Evolutionary conservation across 1,284 basidiomycete genomes (phyloP).

Genomic region (Ceratobasidium theobromae): DNA sequence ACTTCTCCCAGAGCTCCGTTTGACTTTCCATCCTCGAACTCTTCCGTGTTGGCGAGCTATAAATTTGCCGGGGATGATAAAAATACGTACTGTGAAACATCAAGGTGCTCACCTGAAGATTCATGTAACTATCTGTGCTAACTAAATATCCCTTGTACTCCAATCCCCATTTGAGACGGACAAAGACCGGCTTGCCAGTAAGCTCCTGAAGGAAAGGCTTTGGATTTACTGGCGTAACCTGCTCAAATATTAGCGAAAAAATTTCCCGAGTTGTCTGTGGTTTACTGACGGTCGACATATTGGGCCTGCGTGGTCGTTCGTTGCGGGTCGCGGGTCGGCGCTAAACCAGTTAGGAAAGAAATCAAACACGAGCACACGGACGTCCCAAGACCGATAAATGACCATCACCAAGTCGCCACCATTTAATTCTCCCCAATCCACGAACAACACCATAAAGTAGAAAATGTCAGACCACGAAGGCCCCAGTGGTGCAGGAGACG

Average conservation of each 20-base stretch:
- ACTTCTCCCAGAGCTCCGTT: constrained; percentile 97
- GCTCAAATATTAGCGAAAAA: not conserved
- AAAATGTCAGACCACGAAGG: constrained; percentile 86
- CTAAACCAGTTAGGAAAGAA: not conserved
- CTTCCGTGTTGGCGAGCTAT: constrained; percentile 96
- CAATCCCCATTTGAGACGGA: constrained; percentile 97
- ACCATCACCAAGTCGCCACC: constrained; percentile 20
- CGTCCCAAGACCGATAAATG: constrained; percentile 22
- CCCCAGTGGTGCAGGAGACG: constrained; percentile 68
- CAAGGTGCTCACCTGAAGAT: constrained; percentile 76
- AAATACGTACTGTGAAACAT: not conserved
- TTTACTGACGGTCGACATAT: constrained; percentile 23
- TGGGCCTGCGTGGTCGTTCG: constrained; percentile 16
- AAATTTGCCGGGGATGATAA: not conserved
- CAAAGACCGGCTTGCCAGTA: constrained; percentile 94
- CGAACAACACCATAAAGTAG: constrained; percentile 8
- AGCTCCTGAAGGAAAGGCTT: constrained; percentile 99
- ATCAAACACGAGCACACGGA: constrained; percentile 29
- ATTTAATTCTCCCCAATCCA: constrained; percentile 1
- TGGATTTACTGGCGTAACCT: constrained; percentile 95
- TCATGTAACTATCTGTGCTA: constrained; percentile 99
- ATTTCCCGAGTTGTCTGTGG: not conserved
- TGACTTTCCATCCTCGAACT: constrained; percentile 94
- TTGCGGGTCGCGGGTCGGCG: not conserved
- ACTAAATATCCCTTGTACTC: constrained; percentile 99